Base-by-base conservation (phyloP, 2,329 filamentous ascomycete genomes). In the Xylaria sp. region DNA sequence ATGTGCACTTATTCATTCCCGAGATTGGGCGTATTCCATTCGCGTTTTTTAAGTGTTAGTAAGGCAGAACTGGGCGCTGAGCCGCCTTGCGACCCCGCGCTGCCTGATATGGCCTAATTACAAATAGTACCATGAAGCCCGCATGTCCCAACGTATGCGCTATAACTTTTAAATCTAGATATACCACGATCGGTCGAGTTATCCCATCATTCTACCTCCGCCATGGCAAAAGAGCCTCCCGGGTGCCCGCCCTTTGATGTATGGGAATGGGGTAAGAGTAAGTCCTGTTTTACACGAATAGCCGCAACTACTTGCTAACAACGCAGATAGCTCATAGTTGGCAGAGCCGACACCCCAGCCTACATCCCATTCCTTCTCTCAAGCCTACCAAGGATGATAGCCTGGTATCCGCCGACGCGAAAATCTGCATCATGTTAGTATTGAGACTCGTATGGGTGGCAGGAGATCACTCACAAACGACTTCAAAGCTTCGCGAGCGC, bases 401-500 rank as follows among this genome's bases (percentile, higher is more conserved):
- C 11, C 12, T 47, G 4, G 53, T 60, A 32, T 59, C 53, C 54
- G 3, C 51, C 3, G 8, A 36, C 7, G 30, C 65, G 30, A 9
- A 53, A 34, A 39, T 70, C 17, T 56, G 53, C 17, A 8, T 70
- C 58, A 45, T 68, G 68, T 70, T n/a, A 68, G 68, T 64, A 39
- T 19, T 47, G 21, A 1, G 1, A 30, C 14, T 39, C 12, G 39
- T 27, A 24, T 0, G 42, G 21, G 11, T 12, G 21, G 55, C n/a
- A 45, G 4, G 0, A 19, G 9, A 47, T n/a, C 36, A 9, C 51
- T 24, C 21, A 17, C 68, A 67, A 50, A 71, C 59, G 19, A 19
- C 21, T 19, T 55, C 19, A 27, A 63, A 81, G 80, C 32, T 69
- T 77, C 14, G 75, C 78, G 1, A 71, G 74, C 8, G 79, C 79